phyloP scores from a whole-genome alignment of 768 basidiomycete species.

The Naganishia antarctica region DNA sequence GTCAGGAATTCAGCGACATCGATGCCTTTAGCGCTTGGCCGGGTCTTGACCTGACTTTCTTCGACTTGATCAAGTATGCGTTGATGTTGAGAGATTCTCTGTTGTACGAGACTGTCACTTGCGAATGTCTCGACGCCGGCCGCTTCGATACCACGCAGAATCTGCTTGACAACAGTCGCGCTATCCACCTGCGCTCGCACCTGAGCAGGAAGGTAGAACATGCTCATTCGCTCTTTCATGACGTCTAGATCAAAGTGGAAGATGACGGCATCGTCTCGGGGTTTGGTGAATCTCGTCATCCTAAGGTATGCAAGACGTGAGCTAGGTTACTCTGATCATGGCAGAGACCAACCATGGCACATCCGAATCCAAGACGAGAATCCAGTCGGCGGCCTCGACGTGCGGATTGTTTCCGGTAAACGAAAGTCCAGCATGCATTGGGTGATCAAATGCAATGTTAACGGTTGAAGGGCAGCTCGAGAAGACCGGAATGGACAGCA shows the following conservation, averaged over 20 bases:
- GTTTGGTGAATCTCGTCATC: conserved; percentile 50
- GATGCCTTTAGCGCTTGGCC: neutral
- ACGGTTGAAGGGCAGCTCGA: conserved; percentile 56
- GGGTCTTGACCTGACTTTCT: neutral
- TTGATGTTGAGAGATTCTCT: neutral
- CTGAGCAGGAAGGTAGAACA: conserved; percentile 20
- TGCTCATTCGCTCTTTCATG: conserved; percentile 52
- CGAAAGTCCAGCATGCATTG: conserved; percentile 56
- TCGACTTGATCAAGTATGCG: neutral
- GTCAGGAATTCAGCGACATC: conserved; percentile 55
- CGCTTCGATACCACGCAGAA: conserved; percentile 33
- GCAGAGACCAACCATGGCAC: conserved; percentile 56
- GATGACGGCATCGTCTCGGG: conserved; percentile 53
- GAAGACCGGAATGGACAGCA: conserved; percentile 59
- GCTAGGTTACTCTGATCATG: neutral
- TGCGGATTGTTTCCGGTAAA: conserved; percentile 55
- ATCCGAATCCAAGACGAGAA: conserved; percentile 64
- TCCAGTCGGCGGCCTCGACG: conserved; percentile 59
- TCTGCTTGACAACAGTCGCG: conserved; percentile 26
- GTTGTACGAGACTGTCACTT: conserved; percentile 39
- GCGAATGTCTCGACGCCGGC: conserved; percentile 34
- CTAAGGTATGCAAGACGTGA: neutral
- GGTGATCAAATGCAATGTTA: conserved; percentile 60
- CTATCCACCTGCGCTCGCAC: neutral
- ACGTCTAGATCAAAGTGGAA: conserved; percentile 65